Base-by-base conservation (phyloP, 1,139 yeast species). In the Geotrichum bryndzae region DNA sequence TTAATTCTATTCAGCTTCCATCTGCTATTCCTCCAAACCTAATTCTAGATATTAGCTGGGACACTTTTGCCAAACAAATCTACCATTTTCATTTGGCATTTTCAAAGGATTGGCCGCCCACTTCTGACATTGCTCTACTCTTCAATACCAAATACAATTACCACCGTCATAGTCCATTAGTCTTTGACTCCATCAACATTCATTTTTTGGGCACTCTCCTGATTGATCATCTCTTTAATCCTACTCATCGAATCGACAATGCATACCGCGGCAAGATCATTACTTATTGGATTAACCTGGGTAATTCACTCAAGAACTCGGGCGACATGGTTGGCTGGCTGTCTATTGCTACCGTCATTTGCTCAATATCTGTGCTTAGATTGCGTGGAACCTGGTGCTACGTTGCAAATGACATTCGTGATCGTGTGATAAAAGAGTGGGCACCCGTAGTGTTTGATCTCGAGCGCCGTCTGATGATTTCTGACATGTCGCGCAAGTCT, bases 261-360 rank as follows among this genome's bases (percentile, higher is more conserved):
- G 68, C 71, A 57, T 75, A 77, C 57, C 82, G 94, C 63, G 96
- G 96, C 0, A 76, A 82, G 54, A 71, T 91, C 13, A 73, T 92
- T 54, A 85, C 86, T 61, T 88, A 86, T 72, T 94, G 98, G 99
- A 88, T 92, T 58, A 86, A 86, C 66, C 78, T 92, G 56, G 98
- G 97, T 4, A 84, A 89, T 66, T 77, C 81, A 46, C 82, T 92
- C 65, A 96, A 90, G 70, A 84, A 84, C 66, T 78, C 84, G 33
- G 99, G 99, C 58, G 96, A 94, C 71, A 90, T 91, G 94, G 92
- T 92, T 0, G 87, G 96, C 38, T 94, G 98, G 98, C 77, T 90
- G 48, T 97, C 97, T 1, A 86, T 92, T 67, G 91, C 96, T 1
- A 86, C 95, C 0, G 82, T 88, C 1, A 80, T 92, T 2, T 86